These are phyloP conservation scores for Xylariaceae sp. DNA, from an alignment of 2,329 filamentous ascomycete genomes.

Conservation along the genomic window DNA sequence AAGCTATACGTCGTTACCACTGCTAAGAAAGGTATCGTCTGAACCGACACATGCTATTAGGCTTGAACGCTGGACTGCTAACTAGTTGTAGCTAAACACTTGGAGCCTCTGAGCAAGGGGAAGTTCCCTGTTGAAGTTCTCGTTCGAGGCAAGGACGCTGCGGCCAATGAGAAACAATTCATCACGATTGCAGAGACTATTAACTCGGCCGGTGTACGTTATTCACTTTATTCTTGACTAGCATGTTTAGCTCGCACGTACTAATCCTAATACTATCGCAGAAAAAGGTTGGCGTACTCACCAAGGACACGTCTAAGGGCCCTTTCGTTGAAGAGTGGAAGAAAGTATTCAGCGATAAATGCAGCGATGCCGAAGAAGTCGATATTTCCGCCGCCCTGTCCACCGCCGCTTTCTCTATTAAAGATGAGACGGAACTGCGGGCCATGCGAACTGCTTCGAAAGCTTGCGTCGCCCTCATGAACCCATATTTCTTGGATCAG, in stretches of 20 bases:
- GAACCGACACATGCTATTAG: conserved; percentile 1
- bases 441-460: conserved; percentile 93
- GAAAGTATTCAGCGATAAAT: conserved; percentile 75
- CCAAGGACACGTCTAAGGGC: conserved; percentile 83
- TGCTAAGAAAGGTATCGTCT: conserved; percentile 82
- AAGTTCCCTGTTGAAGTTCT: conserved; percentile 92
- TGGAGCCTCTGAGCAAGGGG: conserved; percentile 89
- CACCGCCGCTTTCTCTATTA: conserved; percentile 82
- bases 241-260: conserved; percentile 16
- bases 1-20: conserved; percentile 92
- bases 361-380: conserved; percentile 86
- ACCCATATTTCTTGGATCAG: conserved; percentile 95
- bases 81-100: conserved; percentile 75
- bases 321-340: conserved; percentile 98
- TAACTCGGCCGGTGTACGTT: conserved; percentile 81
- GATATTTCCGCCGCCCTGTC: conserved; percentile 86
- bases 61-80: conserved; percentile 36
- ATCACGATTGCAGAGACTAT: conserved; percentile 83
- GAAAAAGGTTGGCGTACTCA: conserved; percentile 88
- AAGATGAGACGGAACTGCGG: conserved; percentile 92
- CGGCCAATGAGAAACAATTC: conserved; percentile 90
- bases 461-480: conserved; percentile 92
- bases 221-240: conserved; percentile 8
- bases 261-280: conserved; percentile 42
- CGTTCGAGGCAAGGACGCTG: conserved; percentile 89